A percentile compares a stretch with the other conserved stretches of the same genome.
Evolutionary conservation across 148 eudicot genomes (phyloP).

Genomic region (Nepenthes mirabilis): DNA sequence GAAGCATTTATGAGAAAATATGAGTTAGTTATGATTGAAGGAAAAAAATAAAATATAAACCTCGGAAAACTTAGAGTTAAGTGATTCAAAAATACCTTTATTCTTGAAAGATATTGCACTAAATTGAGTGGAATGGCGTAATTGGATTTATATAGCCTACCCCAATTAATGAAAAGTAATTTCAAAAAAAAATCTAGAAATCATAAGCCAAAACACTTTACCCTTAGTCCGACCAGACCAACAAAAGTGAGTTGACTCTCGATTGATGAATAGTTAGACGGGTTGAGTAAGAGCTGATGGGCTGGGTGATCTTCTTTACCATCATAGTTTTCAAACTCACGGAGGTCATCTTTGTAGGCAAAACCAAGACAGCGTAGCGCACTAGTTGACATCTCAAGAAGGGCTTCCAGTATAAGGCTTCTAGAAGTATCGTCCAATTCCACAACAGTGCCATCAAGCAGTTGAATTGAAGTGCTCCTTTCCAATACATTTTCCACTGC

Average conservation of each 20-base stretch:
- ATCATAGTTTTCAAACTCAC: neutral
- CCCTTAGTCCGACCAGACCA: slow-evolving; percentile 1
- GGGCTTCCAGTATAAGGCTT: neutral
- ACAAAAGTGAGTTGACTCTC: slow-evolving; percentile 1
- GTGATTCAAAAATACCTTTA: no score
- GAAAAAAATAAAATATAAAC: no score
- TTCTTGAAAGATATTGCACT: no score
- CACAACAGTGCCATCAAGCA: slow-evolving; percentile 1
- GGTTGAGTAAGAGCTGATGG: neutral
- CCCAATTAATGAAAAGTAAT: no score
- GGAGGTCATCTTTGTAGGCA: slow-evolving; percentile 1
- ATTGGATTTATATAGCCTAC: no score
- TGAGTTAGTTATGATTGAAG: no score
- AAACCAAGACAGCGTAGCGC: slow-evolving; percentile 1
- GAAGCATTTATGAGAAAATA: no score
- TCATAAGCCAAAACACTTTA: neutral
- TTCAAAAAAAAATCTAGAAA: no score
- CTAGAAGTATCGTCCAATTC: neutral
- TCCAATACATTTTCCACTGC: slow-evolving; percentile 1
- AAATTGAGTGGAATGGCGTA: no score
- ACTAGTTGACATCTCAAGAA: neutral
- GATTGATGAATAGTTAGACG: neutral
- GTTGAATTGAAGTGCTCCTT: neutral
- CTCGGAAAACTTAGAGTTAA: no score
- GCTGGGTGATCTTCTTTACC: slow-evolving; percentile 2